Evolutionary conservation across 2,329 filamentous ascomycete species (phyloP).

Genomic region (Cercospora sp.): DNA sequence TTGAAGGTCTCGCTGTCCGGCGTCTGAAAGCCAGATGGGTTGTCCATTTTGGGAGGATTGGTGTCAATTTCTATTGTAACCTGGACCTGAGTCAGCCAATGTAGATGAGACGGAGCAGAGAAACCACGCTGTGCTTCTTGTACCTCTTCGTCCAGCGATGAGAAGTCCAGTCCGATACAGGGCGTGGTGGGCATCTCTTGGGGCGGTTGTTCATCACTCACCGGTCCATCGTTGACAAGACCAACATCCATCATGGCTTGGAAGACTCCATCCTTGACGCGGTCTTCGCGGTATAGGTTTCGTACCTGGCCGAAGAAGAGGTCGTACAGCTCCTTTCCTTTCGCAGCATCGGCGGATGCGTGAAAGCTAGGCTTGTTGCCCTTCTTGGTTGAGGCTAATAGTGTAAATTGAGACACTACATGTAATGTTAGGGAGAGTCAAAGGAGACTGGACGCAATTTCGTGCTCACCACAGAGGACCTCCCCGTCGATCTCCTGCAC

Average conservation of each 20-base stretch:
- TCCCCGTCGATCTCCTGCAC: constrained; percentile 88
- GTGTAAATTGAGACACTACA: constrained; percentile 91
- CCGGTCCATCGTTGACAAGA: constrained; percentile 80
- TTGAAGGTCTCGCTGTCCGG: constrained; percentile 35
- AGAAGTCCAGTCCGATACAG: constrained; percentile 49
- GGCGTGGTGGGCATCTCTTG: constrained; percentile 19
- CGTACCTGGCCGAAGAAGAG: constrained; percentile 77
- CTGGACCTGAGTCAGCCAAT: constrained; percentile 35
- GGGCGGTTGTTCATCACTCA: constrained; percentile 48
- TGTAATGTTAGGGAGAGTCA: constrained; percentile 15
- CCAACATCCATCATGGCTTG: constrained; percentile 99
- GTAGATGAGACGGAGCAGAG: not conserved
- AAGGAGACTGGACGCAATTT: not conserved
- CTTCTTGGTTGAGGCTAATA: constrained; percentile 91
- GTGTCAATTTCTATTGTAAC: constrained; percentile 53
- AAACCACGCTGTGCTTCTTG: constrained; percentile 22
- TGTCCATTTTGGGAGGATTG: constrained; percentile 45
- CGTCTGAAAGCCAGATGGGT: constrained; percentile 34
- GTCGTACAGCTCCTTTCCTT: constrained; percentile 79
- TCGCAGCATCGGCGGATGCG: constrained; percentile 73
- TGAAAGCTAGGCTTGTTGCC: constrained; percentile 95
- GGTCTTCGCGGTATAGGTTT: constrained; percentile 68
- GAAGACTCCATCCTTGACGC: constrained; percentile 92
- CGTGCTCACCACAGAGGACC: constrained; percentile 78
- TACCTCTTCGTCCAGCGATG: constrained; percentile 60